phyloP scores from a whole-genome alignment of 2,329 filamentous ascomycete species.

The Monosporascus sp. region DNA sequence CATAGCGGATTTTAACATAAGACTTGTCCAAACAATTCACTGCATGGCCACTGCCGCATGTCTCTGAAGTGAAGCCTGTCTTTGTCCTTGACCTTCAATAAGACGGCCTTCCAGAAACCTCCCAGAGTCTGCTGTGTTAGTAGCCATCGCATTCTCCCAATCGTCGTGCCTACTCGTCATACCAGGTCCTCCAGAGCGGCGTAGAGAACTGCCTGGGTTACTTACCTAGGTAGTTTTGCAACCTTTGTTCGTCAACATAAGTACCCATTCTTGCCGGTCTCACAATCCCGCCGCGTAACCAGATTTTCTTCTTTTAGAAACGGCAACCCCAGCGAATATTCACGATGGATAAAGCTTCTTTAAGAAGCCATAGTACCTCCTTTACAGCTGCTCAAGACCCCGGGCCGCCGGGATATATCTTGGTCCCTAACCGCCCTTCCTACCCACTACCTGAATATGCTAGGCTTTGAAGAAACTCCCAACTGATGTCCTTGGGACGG shows the following conservation, averaged over 20 bases:
- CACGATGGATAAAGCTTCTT: slow-evolving; percentile 12
- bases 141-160: too few relatives aligned
- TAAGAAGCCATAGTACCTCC: slow-evolving; percentile 1
- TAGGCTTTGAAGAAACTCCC: too few relatives aligned
- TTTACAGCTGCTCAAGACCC: neutral
- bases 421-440: neutral
- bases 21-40: neutral
- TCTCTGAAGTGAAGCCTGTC: neutral
- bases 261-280: neutral
- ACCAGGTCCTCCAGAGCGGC: too few relatives aligned
- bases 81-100: neutral
- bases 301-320: slow-evolving; percentile 12
- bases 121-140: neutral
- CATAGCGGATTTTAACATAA: neutral
- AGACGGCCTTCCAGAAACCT: neutral
- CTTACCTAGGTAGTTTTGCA: neutral
- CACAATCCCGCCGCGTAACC: neutral
- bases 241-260: neutral
- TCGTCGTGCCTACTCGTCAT: too few relatives aligned
- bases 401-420: slow-evolving; percentile 7
- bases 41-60: neutral
- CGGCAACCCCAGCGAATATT: slow-evolving; percentile 1
- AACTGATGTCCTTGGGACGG: too few relatives aligned
- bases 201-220: neutral
- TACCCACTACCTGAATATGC: neutral